Base-by-base conservation (phyloP, 192 early-diverging fungal species). In the Globomyces pollinis-pini region DNA sequence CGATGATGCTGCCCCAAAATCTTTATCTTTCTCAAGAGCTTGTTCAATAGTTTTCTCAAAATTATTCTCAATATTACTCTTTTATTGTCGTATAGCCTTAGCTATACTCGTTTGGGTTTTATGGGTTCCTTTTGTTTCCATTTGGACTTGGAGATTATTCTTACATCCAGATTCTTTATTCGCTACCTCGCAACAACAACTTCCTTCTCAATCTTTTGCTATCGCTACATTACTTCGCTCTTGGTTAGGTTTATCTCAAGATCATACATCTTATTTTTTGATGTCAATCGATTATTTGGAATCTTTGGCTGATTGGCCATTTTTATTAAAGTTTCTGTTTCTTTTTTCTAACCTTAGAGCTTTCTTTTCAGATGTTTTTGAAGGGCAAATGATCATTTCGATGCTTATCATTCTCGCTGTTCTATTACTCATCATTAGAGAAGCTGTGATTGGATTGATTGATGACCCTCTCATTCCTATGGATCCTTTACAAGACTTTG, bases 121-220 rank as follows among this genome's bases (percentile, higher is more conserved):
- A 12, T 56, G 81, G 41, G 74, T 96, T 26, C 94, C 94, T 12
- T 90, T 87, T 50, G 65, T 85, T 34, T 84, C 90, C 1, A 77
- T 89, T 33, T 91, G 89, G 88, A 76, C 86, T 15, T 89, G 85
- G 86, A 76, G 88, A 18, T 77, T 90, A 58, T 91, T 86, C 64
- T 93, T 91, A 57, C 39, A 68, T 21, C 69, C 75, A 28, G 23
- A 41, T 1, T 8, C 29, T 11, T 4, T 68, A 13, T 45, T 69
- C 4, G 8, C 50, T 61, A 61, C 59, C 6, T 44, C 16, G 7
- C 6, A 58, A 58, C 7, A 4, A 18, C 29, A 50, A 8, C 8
- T n/a, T 7, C 56, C 8, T 18, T 54, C 3, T 43, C 7, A 8
- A 58, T 21, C 7, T 20, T 55, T 9, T 55, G 6, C 23, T 9